Base-by-base conservation (phyloP, 2,329 filamentous ascomycete genomes). In the Diaporthe ampelina region DNA sequence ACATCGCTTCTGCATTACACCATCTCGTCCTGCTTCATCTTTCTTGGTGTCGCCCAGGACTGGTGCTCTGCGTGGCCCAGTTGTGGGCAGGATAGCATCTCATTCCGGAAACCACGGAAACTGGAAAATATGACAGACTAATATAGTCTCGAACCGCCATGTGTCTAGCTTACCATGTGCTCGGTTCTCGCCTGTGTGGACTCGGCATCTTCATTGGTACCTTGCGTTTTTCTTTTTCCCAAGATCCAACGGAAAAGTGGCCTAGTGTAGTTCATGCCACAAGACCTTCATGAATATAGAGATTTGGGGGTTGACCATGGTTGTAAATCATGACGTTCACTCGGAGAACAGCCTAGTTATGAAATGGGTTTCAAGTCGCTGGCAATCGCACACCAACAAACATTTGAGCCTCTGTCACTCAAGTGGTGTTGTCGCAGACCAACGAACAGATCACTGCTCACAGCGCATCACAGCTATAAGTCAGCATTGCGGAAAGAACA, bases 401-500 rank as follows among this genome's bases (percentile, higher is more conserved):
- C 43, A 24, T 24, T 35, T 65, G 26, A 67, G 45, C 61, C 40
- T 48, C 59, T 63, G 26, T 32, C 35, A 26, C 35, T 29, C 35
- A 7, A n/a, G 19, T 17, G 13, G 37, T 9, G 11, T 57, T 37
- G 32, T 24, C 17, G 35, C n/a, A 43, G 26, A 13, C n/a, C 57
- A 26, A 21, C 29, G 6, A n/a, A 37, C n/a, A 13, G 56, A 9
- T 29, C 58, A 29, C 24, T 24, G 1, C 24, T 29, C 37, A 65
- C 40, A n/a, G 40, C 59, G 32, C 24, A 32, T n/a, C 40, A 21
- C 19, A 24, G 9, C 61, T n/a, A 9, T 13, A 37, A 50, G 8
- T 10, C 35, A 50, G 5, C 24, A 54, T 37, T 37, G 57, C 61
- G 69, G 29, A 57, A 29, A 71, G 56, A 29, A 40, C 56, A 61